These are phyloP conservation scores for Fusarium nematophilum DNA, from an alignment of 2,329 filamentous ascomycete genomes.

Conservation along the genomic window DNA sequence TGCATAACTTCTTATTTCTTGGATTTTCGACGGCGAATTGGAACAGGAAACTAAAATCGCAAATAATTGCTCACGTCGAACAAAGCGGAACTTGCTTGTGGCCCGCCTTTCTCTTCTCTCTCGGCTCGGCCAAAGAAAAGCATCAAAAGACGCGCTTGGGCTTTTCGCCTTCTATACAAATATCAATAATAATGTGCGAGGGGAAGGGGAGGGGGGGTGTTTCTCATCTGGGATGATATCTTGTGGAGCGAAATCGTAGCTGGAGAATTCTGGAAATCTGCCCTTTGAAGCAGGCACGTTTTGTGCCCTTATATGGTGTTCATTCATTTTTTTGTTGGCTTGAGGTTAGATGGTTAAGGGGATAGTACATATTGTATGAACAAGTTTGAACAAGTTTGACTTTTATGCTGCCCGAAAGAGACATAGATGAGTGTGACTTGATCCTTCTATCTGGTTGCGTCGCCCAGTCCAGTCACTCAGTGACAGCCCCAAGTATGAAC, in stretches of 20 bases:
- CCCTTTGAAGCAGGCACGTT: slow-evolving; percentile 18
- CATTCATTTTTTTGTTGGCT: slow-evolving; percentile 24
- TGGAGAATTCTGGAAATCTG: slow-evolving; percentile 11
- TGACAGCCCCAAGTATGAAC: not conserved
- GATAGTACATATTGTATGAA: slow-evolving; percentile 41
- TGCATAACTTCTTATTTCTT: slow-evolving; percentile 26
- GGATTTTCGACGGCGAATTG: slow-evolving; percentile 35
- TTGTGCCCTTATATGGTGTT: slow-evolving; percentile 32
- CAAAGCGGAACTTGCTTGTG: slow-evolving; percentile 8
- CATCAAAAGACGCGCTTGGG: slow-evolving; percentile 6
- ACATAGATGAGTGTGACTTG: not conserved
- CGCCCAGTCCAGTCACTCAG: not conserved
- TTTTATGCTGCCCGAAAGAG: slow-evolving; percentile 2
- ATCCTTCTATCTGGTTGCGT: not conserved
- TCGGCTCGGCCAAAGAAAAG: slow-evolving; percentile 7
- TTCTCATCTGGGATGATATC: slow-evolving; percentile 20
- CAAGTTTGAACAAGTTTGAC: slow-evolving; percentile 39
- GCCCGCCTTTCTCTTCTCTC: slow-evolving; percentile 29
- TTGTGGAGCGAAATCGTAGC: slow-evolving; percentile 27
- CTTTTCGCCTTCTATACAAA: slow-evolving; percentile 30
- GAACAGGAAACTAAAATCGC: slow-evolving; percentile 41
- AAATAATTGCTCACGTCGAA: slow-evolving; percentile 33
- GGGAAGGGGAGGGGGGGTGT: slow-evolving; percentile 22
- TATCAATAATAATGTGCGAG: slow-evolving; percentile 41
- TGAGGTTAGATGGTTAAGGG: slow-evolving; percentile 29